phyloP scores from a whole-genome alignment of 257 asterid genomes.

The Primulina huaijiensis region DNA sequence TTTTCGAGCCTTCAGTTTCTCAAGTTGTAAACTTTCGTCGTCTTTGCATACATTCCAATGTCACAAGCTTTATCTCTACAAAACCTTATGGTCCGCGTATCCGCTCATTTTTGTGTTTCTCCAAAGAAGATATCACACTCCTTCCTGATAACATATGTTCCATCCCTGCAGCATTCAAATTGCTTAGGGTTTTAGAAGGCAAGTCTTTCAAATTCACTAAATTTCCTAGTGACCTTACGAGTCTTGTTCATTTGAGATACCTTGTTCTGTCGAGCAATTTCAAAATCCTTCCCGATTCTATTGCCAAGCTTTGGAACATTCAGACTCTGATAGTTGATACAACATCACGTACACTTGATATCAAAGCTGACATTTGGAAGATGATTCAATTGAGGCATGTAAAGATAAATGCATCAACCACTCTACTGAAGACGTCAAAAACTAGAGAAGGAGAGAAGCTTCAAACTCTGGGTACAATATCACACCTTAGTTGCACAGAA shows the following conservation, averaged over 20 bases:
- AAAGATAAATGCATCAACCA: slow-evolving; percentile 30
- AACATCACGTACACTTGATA: background rate
- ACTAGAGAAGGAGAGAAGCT: slow-evolving; percentile 17
- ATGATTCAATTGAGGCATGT: slow-evolving; percentile 38
- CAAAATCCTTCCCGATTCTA: slow-evolving; percentile 19
- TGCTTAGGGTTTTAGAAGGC: slow-evolving; percentile 32
- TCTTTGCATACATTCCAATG: slow-evolving; percentile 36
- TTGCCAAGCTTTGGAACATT: slow-evolving; percentile 31
- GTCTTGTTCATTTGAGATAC: slow-evolving; percentile 28
- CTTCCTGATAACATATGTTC: slow-evolving; percentile 21
- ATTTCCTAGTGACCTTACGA: slow-evolving; percentile 24
- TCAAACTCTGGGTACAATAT: slow-evolving; percentile 25
- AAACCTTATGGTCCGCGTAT: slow-evolving; percentile 22
- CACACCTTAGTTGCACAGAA: slow-evolving; percentile 29
- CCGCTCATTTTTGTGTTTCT: slow-evolving; percentile 42
- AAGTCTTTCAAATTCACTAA: slow-evolving; percentile 27
- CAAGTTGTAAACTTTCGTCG: slow-evolving; percentile 35
- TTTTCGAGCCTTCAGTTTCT: slow-evolving; percentile 2
- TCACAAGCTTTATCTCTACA: slow-evolving; percentile 20
- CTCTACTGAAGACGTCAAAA: background rate
- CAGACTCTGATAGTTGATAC: slow-evolving; percentile 36
- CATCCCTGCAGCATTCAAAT: slow-evolving; percentile 29
- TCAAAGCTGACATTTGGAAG: slow-evolving; percentile 31
- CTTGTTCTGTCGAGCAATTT: slow-evolving; percentile 23
- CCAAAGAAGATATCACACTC: slow-evolving; percentile 21